These are phyloP conservation scores for Panus rudis DNA, from an alignment of 768 basidiomycete species.

Conservation along the genomic window DNA sequence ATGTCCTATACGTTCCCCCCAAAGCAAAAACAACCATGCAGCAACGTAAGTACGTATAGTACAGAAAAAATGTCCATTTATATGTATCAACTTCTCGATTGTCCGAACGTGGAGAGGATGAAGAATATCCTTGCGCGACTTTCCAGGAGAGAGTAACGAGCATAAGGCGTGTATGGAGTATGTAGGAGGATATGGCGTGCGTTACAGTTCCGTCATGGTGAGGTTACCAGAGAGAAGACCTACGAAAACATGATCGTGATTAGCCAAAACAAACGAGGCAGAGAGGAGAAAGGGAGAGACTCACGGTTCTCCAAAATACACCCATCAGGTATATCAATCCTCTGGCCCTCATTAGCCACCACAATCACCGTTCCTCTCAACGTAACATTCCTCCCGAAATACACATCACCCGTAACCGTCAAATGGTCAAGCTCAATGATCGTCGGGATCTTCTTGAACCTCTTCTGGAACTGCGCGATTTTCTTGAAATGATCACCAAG, in stretches of 20 bases:
- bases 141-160: too few relatives aligned
- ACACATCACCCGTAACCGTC: conserved; percentile 88
- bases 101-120: too few relatives aligned
- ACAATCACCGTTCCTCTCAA: conserved; percentile 86
- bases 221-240: conserved; percentile 81
- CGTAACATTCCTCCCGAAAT: conserved; percentile 82
- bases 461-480: conserved; percentile 87
- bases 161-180: too few relatives aligned
- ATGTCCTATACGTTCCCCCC: too few relatives aligned
- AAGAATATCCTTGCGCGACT: too few relatives aligned
- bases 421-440: conserved; percentile 91
- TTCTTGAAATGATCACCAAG: conserved; percentile 97
- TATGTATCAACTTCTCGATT: too few relatives aligned
- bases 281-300: conserved; percentile 10
- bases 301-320: conserved; percentile 62
- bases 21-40: too few relatives aligned
- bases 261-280: conserved; percentile 9
- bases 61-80: too few relatives aligned
- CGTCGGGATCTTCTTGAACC: conserved; percentile 91
- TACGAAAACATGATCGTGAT: too few relatives aligned
- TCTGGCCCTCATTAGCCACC: conserved; percentile 71
- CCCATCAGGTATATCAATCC: conserved; percentile 72
- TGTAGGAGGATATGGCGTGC: too few relatives aligned
- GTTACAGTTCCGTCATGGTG: conserved; percentile 81
- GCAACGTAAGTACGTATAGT: too few relatives aligned